These are phyloP conservation scores for Pontederia crassipes DNA, from an alignment of 176 grass and related monocot genomes.

Conservation along the genomic window DNA sequence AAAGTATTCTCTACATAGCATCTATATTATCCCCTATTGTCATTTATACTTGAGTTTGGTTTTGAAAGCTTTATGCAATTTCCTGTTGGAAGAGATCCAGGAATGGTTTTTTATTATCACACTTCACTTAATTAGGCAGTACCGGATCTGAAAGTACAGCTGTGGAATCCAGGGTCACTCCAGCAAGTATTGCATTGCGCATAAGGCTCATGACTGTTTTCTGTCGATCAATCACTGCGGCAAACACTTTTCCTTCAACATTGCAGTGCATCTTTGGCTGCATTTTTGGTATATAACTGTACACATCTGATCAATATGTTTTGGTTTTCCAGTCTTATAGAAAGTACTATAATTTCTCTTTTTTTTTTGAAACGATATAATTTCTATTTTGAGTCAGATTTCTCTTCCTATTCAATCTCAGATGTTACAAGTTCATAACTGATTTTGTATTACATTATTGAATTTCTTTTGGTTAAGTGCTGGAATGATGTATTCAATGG, in stretches of 20 bases:
- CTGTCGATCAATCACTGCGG: conserved; percentile 78
- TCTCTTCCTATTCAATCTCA: background rate
- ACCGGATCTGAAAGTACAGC: conserved; percentile 62
- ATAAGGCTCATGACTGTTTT: conserved; percentile 78
- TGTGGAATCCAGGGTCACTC: conserved; percentile 60
- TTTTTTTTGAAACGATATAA: background rate
- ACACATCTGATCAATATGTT: conserved; percentile 7
- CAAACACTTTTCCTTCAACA: conserved; percentile 79
- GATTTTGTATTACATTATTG: background rate
- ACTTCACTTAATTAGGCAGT: conserved; percentile 48
- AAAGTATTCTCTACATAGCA: too few species aligned
- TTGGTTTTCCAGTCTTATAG: conserved; percentile 11
- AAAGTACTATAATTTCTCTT: background rate
- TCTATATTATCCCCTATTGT: too few species aligned
- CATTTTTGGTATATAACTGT: conserved; percentile 58
- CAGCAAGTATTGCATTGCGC: conserved; percentile 56
- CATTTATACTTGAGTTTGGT: too few species aligned
- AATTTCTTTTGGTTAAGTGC: too few species aligned
- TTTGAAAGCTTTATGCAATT: too few species aligned
- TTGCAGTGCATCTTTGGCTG: conserved; percentile 85
- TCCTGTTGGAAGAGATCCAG: too few species aligned
- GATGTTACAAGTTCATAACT: conserved; percentile 10
- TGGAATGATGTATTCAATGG: too few species aligned
- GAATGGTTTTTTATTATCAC: background rate
- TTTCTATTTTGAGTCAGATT: background rate